Base-by-base conservation (phyloP, 208 protist genomes). In the Leishmania braziliensis region DNA sequence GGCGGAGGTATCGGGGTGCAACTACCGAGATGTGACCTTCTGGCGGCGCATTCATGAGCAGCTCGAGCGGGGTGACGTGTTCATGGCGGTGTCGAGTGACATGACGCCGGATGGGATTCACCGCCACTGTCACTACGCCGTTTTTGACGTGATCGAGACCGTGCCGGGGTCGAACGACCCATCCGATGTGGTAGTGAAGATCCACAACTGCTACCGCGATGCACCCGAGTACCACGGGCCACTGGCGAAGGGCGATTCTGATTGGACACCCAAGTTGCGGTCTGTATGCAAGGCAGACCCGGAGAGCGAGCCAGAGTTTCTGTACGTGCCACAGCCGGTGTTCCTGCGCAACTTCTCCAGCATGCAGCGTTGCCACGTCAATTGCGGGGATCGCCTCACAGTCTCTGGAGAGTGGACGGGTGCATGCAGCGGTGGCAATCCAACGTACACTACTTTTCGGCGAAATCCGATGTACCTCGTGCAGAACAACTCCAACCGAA, bases 401-500 rank as follows among this genome's bases (percentile, higher is more conserved):
- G 77, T 86, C 36, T 65, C 78, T 3, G 90, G 93, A 0, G 73
- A 74, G 63, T 96, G 93, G 93, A 81, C 82, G 26, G 33, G 75
- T 60, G 43, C 86, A 43, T 91, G 86, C 16, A 50, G 63, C 26
- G 93, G 93, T 36, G 93, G 93, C 73, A 95, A 93, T 78, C 91
- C 93, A 48, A 92, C 86, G 81, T 91, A 89, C 77, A 93, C 93
- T 4, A 88, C 84, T 33, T 96, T 95, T 83, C 93, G 93, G 26
- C 89, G 92, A 82, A 96, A 96, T 77, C 91, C 91, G 3, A 96
- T 96, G 79, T 96, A 88, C 78, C 62, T 95, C 29, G 78, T 96
- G 54, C 91, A 96, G 83, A 96, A 96, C 84, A 95, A 94, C 78
- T 77, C 86, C 63, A 88, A 84, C 6, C 89, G 90, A n/a, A 72